Conservation (phyloP, 441 rosid species). For the Gossypium lobatum region DNA sequence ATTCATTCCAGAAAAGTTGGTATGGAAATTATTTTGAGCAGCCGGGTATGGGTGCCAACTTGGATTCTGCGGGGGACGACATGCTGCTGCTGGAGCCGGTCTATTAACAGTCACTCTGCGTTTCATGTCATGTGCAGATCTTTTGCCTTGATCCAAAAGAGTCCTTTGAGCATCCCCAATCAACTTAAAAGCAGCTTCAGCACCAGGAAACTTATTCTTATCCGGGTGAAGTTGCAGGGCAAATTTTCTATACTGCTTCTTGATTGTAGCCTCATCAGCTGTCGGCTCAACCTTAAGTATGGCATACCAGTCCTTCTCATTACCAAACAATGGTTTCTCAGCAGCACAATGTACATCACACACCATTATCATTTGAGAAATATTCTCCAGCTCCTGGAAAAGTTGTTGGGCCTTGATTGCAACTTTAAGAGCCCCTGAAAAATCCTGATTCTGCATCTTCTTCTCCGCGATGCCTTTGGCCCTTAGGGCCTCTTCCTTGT, state of each 20-base stretch:
- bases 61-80: conserved; percentile 32
- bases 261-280: conserved; percentile 65
- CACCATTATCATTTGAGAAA: conserved; percentile 62
- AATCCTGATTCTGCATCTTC: conserved; percentile 54
- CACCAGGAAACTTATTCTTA: conserved; percentile 86
- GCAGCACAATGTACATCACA: conserved; percentile 84
- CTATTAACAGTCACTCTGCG: conserved; percentile 30
- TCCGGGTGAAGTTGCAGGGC: conserved; percentile 93
- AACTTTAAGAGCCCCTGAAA: conserved; percentile 56
- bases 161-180: conserved; percentile 81
- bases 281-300: conserved; percentile 63
- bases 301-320: conserved; percentile 82
- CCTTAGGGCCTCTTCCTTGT: conserved; percentile 85
- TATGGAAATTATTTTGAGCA: conserved; percentile 20
- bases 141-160: conserved; percentile 57
- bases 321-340: conserved; percentile 46
- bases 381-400: conserved; percentile 49
- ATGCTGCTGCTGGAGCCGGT: conserved; percentile 31
- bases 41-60: conserved; percentile 19
- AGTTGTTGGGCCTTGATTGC: conserved; percentile 66
- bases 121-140: conserved; percentile 56
- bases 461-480: conserved; percentile 63
- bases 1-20: conserved; percentile 29
- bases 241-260: conserved; percentile 79
- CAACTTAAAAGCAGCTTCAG: conserved; percentile 87